A percentile compares a stretch with the other conserved stretches of the same genome.
These are phyloP conservation scores for Escovopsis weberi DNA, from an alignment of 2,329 filamentous ascomycete species.

Conservation along the genomic window DNA sequence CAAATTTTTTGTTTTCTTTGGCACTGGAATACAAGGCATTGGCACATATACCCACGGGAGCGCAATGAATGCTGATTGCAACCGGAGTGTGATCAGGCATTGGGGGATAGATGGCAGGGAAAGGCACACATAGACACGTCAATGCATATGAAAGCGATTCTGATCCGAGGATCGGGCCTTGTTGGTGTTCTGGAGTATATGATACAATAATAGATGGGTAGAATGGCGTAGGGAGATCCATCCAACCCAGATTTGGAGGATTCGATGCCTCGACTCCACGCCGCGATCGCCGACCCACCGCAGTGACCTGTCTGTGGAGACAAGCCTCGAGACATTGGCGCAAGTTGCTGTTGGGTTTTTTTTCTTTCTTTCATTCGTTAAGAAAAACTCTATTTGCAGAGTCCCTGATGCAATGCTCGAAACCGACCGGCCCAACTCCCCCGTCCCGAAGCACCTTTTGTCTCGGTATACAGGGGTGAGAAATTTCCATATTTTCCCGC, in stretches of 20 bases:
- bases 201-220: background rate
- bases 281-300: too few species aligned
- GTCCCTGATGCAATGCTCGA: slow-evolving; percentile 29
- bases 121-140: background rate
- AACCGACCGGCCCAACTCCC: slow-evolving; percentile 21
- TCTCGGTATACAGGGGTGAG: slow-evolving; percentile 6
- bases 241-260: too few species aligned
- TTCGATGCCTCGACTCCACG: too few species aligned
- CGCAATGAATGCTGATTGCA: background rate
- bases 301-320: too few species aligned
- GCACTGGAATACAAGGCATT: background rate
- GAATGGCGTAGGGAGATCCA: background rate
- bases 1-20: background rate
- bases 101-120: background rate
- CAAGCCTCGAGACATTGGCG: slow-evolving; percentile 13
- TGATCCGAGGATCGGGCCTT: background rate
- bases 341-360: slow-evolving; percentile 16
- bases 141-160: slow-evolving; percentile 1
- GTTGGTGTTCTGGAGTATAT: slow-evolving; percentile 5
- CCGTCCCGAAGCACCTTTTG: slow-evolving; percentile 6
- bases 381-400: slow-evolving; percentile 23
- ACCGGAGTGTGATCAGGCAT: background rate
- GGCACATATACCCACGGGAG: too few species aligned
- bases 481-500: slow-evolving; percentile 9
- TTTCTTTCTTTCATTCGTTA: slow-evolving; percentile 25